Conservation (phyloP, 129 eudicot species). For the Glebionis coronaria region DNA sequence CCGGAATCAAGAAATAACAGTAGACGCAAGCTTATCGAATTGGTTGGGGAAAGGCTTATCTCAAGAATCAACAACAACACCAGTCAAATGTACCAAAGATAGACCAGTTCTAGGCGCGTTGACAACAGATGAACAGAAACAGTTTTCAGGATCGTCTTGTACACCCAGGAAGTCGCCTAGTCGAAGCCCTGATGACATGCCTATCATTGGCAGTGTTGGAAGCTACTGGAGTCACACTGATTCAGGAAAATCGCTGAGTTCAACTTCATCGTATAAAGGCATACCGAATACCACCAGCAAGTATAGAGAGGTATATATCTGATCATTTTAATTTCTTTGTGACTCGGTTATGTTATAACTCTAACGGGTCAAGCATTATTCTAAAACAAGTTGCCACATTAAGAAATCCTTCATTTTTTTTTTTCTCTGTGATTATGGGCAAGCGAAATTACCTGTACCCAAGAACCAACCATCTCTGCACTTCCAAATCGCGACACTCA, state of each 20-base stretch:
- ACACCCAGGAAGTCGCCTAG: constrained; percentile 83
- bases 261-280: constrained; percentile 77
- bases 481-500: too few relatives aligned
- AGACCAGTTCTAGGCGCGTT: constrained; percentile 87
- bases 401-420: too few relatives aligned
- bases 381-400: too few relatives aligned
- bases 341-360: too few relatives aligned
- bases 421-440: too few relatives aligned
- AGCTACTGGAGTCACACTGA: constrained; percentile 63
- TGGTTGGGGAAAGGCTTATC: constrained; percentile 66
- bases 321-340: constrained; percentile 8
- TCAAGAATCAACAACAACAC: constrained; percentile 42
- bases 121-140: constrained; percentile 78
- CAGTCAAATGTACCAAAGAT: constrained; percentile 54
- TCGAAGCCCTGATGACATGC: constrained; percentile 89
- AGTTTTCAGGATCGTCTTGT: constrained; percentile 46
- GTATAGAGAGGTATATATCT: constrained; percentile 78
- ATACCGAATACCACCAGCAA: constrained; percentile 94
- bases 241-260: constrained; percentile 34
- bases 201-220: constrained; percentile 85
- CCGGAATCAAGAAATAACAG: constrained; percentile 55
- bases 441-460: too few relatives aligned
- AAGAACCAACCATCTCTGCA: too few relatives aligned
- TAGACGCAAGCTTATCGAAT: constrained; percentile 89
- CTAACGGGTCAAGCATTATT: too few relatives aligned